Conservation (phyloP, 2,329 filamentous ascomycete genomes). For the Colletotrichum truncatum region DNA sequence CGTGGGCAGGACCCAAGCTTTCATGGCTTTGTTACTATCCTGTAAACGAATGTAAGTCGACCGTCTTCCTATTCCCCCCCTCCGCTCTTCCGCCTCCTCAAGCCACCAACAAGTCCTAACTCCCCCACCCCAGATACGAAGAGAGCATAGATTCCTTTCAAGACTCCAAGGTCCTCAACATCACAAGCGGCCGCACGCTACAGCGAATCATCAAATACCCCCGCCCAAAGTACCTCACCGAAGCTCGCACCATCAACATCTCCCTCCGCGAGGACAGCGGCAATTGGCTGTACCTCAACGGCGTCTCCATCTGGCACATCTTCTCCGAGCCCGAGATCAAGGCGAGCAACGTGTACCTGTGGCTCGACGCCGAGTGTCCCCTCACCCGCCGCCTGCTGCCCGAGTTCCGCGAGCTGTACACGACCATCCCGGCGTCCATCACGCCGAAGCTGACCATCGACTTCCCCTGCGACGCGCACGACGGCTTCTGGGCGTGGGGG, state of each 20-base stretch:
- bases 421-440: background rate
- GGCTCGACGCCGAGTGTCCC: slow-evolving; percentile 31
- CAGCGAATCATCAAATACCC: slow-evolving; percentile 15
- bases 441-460: slow-evolving; percentile 8
- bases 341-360: slow-evolving; percentile 13
- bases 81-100: too few relatives aligned
- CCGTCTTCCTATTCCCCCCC: too few relatives aligned
- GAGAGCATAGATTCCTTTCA: slow-evolving; percentile 16
- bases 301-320: slow-evolving; percentile 11
- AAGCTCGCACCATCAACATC: slow-evolving; percentile 21
- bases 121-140: slow-evolving; percentile 4
- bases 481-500: slow-evolving; percentile 31
- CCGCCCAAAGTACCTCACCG: background rate
- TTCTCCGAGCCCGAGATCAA: background rate
- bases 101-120: background rate
- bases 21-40: slow-evolving; percentile 24
- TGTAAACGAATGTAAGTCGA: slow-evolving; percentile 26
- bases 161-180: slow-evolving; percentile 18
- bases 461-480: slow-evolving; percentile 25
- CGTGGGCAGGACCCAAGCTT: background rate
- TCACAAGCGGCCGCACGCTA: slow-evolving; percentile 26
- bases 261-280: slow-evolving; percentile 28
- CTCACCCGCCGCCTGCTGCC: slow-evolving; percentile 28
- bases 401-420: slow-evolving; percentile 27
- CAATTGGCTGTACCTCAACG: slow-evolving; percentile 29